Percentiles rank a stretch among this genome's conserved stretches.
Conservation (phyloP, 1,284 basidiomycete species). For the Fomitiporia mediterranea region DNA sequence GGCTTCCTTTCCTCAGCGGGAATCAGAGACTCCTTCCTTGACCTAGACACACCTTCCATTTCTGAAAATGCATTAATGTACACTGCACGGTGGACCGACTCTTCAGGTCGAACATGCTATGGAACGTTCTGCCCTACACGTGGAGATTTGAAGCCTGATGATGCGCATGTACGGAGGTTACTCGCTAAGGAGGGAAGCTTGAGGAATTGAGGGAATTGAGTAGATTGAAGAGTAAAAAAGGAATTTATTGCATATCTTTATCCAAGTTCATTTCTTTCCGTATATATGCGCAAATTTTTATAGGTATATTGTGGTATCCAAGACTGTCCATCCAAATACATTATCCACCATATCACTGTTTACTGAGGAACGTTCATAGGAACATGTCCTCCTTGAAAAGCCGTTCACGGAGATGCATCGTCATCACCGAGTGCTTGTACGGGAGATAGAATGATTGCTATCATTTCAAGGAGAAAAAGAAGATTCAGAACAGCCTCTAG, state of each 20-base stretch:
- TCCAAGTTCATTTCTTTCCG: too few relatives aligned
- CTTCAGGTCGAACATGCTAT: not conserved
- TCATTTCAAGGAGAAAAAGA: not conserved
- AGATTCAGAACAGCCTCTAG: not conserved
- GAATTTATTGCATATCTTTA: too few relatives aligned
- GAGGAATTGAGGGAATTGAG: not conserved
- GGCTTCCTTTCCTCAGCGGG: not conserved
- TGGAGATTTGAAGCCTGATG: constrained; percentile 13
- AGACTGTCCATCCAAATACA: too few relatives aligned
- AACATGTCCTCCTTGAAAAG: constrained; percentile 19
- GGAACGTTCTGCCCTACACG: constrained; percentile 9
- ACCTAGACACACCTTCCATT: not conserved
- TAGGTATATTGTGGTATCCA: too few relatives aligned
- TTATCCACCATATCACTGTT: too few relatives aligned
- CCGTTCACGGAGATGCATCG: constrained; percentile 18
- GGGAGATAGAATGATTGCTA: constrained; percentile 18
- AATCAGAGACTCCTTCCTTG: not conserved
- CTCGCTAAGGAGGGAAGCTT: not conserved
- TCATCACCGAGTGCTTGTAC: constrained; percentile 18
- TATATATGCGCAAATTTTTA: too few relatives aligned
- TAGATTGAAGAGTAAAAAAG: not conserved
- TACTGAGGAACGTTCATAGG: not conserved
- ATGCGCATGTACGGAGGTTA: not conserved
- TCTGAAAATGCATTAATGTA: constrained; percentile 4
- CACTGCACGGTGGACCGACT: constrained; percentile 3